These are phyloP conservation scores for Albugo laibachii DNA, from an alignment of 352 stramenopile species.

Conservation along the genomic window DNA sequence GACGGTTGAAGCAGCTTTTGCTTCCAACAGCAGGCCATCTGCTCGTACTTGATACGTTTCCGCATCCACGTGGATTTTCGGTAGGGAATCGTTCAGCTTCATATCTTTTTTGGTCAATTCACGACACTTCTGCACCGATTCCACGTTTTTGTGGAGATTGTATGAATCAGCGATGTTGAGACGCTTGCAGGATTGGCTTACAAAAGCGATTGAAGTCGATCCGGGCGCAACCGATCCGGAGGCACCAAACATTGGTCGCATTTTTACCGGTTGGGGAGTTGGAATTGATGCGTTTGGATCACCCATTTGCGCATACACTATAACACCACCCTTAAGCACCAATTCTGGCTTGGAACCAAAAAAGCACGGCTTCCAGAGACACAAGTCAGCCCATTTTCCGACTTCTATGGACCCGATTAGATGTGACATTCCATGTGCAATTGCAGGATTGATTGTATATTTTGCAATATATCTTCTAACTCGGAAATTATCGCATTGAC, in stretches of 20 bases:
- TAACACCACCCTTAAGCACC: slow-evolving; percentile 89
- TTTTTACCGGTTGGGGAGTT: slow-evolving; percentile 90
- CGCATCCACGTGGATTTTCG: slow-evolving; percentile 87
- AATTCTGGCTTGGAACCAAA: slow-evolving; percentile 94
- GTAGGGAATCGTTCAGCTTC: slow-evolving; percentile 89
- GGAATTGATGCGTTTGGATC: slow-evolving; percentile 94
- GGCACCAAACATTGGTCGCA: slow-evolving; percentile 89
- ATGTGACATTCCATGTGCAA: slow-evolving; percentile 93
- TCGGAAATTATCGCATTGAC: slow-evolving; percentile 84
- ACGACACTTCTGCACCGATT: slow-evolving; percentile 64
- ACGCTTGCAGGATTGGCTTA: slow-evolving; percentile 66
- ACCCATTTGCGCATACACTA: slow-evolving; percentile 92
- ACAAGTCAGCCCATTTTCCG: slow-evolving; percentile 87
- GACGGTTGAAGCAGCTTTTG: slow-evolving; percentile 60
- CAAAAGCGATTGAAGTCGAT: slow-evolving; percentile 74
- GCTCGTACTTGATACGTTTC: slow-evolving; percentile 92
- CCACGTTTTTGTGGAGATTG: slow-evolving; percentile 75
- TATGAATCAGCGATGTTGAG: slow-evolving; percentile 46
- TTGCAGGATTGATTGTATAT: slow-evolving; percentile 96
- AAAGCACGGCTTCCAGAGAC: slow-evolving; percentile 88
- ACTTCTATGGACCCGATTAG: slow-evolving; percentile 87
- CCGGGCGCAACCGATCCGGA: slow-evolving; percentile 29
- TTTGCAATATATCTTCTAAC: slow-evolving; percentile 93
- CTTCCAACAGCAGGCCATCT: slow-evolving; percentile 78
- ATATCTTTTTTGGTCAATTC: slow-evolving; percentile 90